phyloP scores from a whole-genome alignment of 768 basidiomycete genomes.

The Termitomyces heimii region DNA sequence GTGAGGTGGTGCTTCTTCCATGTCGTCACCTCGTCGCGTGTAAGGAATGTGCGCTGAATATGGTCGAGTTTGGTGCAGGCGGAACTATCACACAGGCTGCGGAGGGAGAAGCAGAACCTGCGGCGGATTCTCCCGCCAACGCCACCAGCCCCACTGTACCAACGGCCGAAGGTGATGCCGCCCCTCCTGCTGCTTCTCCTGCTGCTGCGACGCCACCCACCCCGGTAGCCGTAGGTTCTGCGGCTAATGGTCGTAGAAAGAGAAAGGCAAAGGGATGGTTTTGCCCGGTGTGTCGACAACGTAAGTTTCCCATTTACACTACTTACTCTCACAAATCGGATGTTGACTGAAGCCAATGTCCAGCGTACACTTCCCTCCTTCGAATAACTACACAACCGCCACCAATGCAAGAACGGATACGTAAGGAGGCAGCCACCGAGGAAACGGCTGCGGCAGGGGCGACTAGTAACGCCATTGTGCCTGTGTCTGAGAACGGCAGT shows the following conservation, averaged over 20 bases:
- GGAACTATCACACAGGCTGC: slow-evolving; percentile 69
- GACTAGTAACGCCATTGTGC: not conserved
- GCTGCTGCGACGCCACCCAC: slow-evolving; percentile 14
- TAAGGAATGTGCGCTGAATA: slow-evolving; percentile 91
- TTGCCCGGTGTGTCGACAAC: slow-evolving; percentile 94
- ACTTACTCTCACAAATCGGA: not conserved
- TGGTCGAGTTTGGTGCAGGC: slow-evolving; percentile 96
- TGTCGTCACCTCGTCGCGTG: slow-evolving; percentile 95
- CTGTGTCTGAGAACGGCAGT: not conserved
- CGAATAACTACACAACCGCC: slow-evolving; percentile 72
- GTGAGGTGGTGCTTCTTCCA: slow-evolving; percentile 89
- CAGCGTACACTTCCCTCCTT: slow-evolving; percentile 85
- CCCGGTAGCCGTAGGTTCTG: slow-evolving; percentile 18
- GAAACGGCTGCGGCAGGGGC: not conserved
- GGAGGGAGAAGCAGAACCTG: slow-evolving; percentile 27
- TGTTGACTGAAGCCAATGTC: slow-evolving; percentile 1
- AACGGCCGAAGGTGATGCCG: slow-evolving; percentile 18
- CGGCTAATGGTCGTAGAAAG: slow-evolving; percentile 60
- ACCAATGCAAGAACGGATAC: slow-evolving; percentile 2
- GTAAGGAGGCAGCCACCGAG: slow-evolving; percentile 9
- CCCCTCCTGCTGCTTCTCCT: slow-evolving; percentile 10
- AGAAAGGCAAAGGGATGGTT: slow-evolving; percentile 96
- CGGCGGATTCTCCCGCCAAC: slow-evolving; percentile 17
- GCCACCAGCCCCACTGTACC: slow-evolving; percentile 19
- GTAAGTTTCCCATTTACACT: slow-evolving; percentile 43